Conservation (phyloP, 2,329 filamentous ascomycete genomes). For the Emericellopsis atlantica region DNA sequence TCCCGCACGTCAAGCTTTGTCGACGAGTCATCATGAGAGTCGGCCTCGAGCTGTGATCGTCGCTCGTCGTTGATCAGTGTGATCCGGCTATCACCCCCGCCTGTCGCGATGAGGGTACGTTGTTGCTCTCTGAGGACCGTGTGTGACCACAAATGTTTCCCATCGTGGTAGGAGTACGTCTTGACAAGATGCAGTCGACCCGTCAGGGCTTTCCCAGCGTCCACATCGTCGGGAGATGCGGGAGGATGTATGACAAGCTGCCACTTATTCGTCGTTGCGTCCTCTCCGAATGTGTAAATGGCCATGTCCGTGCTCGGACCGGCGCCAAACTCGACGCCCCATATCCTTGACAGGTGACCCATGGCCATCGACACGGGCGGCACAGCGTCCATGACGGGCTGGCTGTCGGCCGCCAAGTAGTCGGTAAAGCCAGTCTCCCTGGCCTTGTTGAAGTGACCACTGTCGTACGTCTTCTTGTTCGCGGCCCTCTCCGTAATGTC, state of each 20-base stretch:
- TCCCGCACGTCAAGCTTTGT: constrained; percentile 18
- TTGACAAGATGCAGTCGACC: constrained; percentile 35
- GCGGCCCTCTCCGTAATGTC: constrained; percentile 50
- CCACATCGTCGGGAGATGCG: background rate
- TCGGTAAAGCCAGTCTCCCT: constrained; percentile 48
- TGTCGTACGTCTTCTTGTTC: background rate
- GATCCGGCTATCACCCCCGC: constrained; percentile 72
- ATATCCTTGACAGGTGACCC: constrained; percentile 84
- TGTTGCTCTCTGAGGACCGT: constrained; percentile 23
- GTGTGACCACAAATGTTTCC: constrained; percentile 86
- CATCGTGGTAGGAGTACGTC: constrained; percentile 55
- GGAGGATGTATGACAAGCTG: constrained; percentile 27
- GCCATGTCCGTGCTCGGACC: constrained; percentile 19
- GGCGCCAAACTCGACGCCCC: constrained; percentile 58
- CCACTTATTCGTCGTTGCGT: constrained; percentile 68
- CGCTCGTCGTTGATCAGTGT: constrained; percentile 26
- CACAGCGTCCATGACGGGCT: constrained; percentile 7
- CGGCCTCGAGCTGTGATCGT: too few relatives aligned
- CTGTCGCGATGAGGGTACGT: constrained; percentile 47
- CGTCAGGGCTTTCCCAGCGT: constrained; percentile 1
- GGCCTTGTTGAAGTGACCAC: constrained; percentile 15
- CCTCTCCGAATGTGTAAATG: constrained; percentile 74
- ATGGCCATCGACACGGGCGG: constrained; percentile 57
- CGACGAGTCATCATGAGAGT: background rate
- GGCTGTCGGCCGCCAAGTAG: constrained; percentile 5